phyloP scores from a whole-genome alignment of 2,329 filamentous ascomycete genomes.

The Pseudogymnoascus sp. region DNA sequence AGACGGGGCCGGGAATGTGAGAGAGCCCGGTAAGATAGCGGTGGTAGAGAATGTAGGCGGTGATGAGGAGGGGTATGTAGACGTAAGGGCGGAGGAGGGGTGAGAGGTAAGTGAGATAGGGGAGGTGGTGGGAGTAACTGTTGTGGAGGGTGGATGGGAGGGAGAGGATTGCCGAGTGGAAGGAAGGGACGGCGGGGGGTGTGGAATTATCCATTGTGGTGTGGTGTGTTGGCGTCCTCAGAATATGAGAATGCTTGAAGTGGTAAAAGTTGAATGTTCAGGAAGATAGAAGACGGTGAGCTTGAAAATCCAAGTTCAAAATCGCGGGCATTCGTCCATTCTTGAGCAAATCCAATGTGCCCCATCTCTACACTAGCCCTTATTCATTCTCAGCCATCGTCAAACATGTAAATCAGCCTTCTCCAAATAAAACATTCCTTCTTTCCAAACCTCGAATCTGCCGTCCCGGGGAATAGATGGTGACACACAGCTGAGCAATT shows the following conservation, averaged over 20 bases:
- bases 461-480: neutral
- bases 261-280: neutral
- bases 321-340: neutral
- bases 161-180: neutral
- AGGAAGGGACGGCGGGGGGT: neutral
- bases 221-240: neutral
- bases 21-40: neutral
- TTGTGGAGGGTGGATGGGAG: neutral
- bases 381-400: neutral
- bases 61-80: neutral
- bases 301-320: neutral
- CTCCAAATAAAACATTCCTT: neutral
- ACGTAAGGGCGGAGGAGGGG: neutral
- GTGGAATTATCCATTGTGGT: neutral
- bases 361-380: neutral
- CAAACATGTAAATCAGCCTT: neutral
- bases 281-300: neutral
- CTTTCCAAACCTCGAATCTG: neutral
- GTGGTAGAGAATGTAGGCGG: neutral
- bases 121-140: neutral
- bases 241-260: neutral
- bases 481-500: neutral
- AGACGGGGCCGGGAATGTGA: constrained; percentile 36
- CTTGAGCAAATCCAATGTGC: neutral
- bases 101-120: neutral